Base-by-base conservation (phyloP, 306 rosid genomes). In the Begonia loranthoides region DNA sequence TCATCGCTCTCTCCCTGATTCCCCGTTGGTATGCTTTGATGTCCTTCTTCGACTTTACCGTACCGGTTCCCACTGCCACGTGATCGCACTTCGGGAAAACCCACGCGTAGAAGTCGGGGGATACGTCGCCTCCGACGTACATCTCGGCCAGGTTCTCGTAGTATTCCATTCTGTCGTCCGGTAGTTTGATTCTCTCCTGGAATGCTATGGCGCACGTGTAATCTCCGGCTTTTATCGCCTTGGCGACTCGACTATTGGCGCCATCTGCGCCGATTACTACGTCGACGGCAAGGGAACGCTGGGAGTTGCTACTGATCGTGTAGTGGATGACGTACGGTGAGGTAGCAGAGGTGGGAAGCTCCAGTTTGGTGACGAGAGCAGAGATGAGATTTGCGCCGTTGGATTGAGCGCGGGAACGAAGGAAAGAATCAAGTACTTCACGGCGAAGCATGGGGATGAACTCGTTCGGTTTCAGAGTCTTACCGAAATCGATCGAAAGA, bases 51-150 rank as follows among this genome's bases (percentile, higher is more conserved):
- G 72, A 66, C 13, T 79, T 52, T 22, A 79, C 87, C 2, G 97
- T 88, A 14, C 95, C 97, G 0, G 95, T 88, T 2, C 97, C 95
- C 58, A 89, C 97, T 13, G 95, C 97, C 83, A 89, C 95, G 71
- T 89, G 97, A 74, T 89, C 93, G 2, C 95, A 79, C 14, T 84
- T 89, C 2, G 95, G 97, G 21, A 89, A 89, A 0, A 89, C 97
- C 97, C 97, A 89, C 12, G 65, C 95, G 72, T 89, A 89, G 54
- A 81, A 89, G 52, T 89, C 97, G 4, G 97, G 95, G n/a, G 95
- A 89, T 10, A 84, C 93, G 66, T 89, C 97, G 49, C 60, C 51
- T 0, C 97, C 95, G 0, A 89, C 59, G 60, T 84, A 89, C 89
- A 84, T 79, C 73, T 84, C 95, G 15, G 95, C 97, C 43, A 82